These are phyloP conservation scores for Leccinum subtestaceum DNA, from an alignment of 768 basidiomycete genomes.

Conservation along the genomic window DNA sequence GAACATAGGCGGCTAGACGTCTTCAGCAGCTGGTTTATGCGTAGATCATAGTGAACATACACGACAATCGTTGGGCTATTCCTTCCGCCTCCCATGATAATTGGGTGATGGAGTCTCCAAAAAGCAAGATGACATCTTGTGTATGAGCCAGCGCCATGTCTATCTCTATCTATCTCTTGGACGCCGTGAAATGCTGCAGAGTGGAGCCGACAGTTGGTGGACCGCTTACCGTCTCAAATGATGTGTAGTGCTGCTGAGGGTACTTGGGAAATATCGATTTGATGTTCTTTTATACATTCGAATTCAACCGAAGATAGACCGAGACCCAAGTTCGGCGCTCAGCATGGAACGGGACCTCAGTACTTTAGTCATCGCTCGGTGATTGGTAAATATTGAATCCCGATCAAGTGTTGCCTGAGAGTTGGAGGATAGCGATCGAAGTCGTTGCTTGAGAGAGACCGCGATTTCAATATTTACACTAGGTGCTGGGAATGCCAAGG, in stretches of 20 bases:
- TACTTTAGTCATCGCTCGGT: not conserved
- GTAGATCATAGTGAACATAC: constrained; percentile 15
- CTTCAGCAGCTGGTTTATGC: not conserved
- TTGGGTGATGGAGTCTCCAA: constrained; percentile 84
- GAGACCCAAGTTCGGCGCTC: not conserved
- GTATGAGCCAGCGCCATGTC: constrained; percentile 51
- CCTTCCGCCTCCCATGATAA: constrained; percentile 58
- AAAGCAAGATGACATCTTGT: constrained; percentile 68
- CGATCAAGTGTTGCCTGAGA: not conserved
- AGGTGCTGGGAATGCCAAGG: not conserved
- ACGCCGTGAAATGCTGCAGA: not conserved
- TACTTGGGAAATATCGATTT: not conserved
- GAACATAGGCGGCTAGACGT: constrained; percentile 62
- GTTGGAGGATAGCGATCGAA: not conserved
- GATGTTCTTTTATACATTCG: not conserved
- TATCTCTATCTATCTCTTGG: not conserved
- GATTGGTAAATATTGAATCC: not conserved
- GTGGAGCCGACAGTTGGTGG: not conserved
- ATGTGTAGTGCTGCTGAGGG: not conserved
- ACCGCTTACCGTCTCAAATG: not conserved
- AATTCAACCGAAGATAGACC: not conserved
- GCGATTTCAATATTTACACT: not conserved
- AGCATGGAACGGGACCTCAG: not conserved
- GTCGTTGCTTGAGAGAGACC: not conserved
- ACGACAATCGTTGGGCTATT: constrained; percentile 63